Evolutionary conservation across 2,329 filamentous ascomycete genomes (phyloP).

Genomic region (Monilinia vaccinii-corymbosi): DNA sequence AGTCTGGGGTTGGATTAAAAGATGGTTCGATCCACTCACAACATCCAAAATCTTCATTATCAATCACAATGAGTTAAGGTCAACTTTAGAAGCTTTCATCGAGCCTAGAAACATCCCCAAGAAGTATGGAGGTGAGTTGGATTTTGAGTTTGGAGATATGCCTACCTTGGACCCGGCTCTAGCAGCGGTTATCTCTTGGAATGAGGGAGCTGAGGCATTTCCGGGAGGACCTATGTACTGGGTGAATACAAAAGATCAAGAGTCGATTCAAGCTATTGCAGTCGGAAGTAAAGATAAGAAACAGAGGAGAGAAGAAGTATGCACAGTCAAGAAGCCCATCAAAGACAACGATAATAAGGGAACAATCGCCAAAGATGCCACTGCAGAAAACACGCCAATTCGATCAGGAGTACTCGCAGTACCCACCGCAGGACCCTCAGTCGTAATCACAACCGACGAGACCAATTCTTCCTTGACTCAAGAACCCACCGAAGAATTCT

Average conservation of each 20-base stretch:
- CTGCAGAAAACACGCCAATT: not conserved
- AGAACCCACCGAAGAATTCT: not conserved
- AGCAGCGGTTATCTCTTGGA: constrained; percentile 42
- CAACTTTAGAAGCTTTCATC: constrained; percentile 74
- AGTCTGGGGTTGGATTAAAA: constrained; percentile 91
- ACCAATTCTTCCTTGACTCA: not conserved
- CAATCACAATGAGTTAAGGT: constrained; percentile 58
- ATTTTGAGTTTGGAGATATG: constrained; percentile 71
- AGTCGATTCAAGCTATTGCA: constrained; percentile 43
- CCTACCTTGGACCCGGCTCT: constrained; percentile 61
- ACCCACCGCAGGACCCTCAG: constrained; percentile 11
- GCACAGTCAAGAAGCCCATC: constrained; percentile 15
- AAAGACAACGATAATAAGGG: not conserved
- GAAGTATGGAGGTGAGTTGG: constrained; percentile 78
- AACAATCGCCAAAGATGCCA: not conserved
- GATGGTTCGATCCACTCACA: constrained; percentile 90
- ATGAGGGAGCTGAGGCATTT: constrained; percentile 42
- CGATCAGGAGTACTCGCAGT: constrained; percentile 10
- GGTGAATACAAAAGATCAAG: constrained; percentile 34
- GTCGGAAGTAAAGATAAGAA: constrained; percentile 40
- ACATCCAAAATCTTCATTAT: constrained; percentile 96
- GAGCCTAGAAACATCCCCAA: constrained; percentile 77
- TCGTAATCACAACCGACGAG: not conserved
- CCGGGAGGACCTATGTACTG: constrained; percentile 50
- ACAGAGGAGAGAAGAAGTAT: constrained; percentile 34